Conservation (phyloP, 208 protist genomes). For the Leptomonas pyrrhocoris region DNA sequence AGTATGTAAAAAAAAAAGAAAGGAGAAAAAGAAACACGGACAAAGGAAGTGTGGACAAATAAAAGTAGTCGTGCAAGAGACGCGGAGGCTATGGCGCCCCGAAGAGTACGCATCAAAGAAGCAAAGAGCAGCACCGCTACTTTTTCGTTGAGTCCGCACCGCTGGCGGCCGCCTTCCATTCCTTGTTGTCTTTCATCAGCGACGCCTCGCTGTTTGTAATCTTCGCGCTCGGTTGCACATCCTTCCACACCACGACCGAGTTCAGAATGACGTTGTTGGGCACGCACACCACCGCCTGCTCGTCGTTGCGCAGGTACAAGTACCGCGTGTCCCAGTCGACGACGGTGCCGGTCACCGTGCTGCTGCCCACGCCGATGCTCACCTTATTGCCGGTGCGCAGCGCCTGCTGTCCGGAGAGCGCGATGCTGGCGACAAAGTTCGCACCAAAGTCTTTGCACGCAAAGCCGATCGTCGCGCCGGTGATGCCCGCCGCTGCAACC, state of each 20-base stretch:
- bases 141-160: conserved; percentile 7
- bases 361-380: conserved; percentile 56
- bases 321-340: conserved; percentile 85
- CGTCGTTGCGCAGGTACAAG: conserved; percentile 65
- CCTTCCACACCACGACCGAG: conserved; percentile 67
- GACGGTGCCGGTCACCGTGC: conserved; percentile 51
- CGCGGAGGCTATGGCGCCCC: neutral
- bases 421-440: conserved; percentile 85
- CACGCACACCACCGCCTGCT: conserved; percentile 56
- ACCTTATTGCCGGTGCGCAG: conserved; percentile 67
- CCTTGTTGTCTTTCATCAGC: conserved; percentile 28
- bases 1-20: too few species aligned
- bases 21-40: too few species aligned
- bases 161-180: conserved; percentile 35
- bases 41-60: too few species aligned
- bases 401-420: conserved; percentile 60
- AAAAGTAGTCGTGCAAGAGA: too few species aligned
- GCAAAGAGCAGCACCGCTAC: neutral
- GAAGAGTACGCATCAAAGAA: neutral
- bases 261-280: conserved; percentile 82
- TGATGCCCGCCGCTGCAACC: conserved; percentile 76
- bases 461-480: conserved; percentile 85
- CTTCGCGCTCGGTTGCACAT: conserved; percentile 6
- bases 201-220: neutral
- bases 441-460: conserved; percentile 83